Conservation (phyloP, 2,329 filamentous ascomycete genomes). For the Dothistroma pini region DNA sequence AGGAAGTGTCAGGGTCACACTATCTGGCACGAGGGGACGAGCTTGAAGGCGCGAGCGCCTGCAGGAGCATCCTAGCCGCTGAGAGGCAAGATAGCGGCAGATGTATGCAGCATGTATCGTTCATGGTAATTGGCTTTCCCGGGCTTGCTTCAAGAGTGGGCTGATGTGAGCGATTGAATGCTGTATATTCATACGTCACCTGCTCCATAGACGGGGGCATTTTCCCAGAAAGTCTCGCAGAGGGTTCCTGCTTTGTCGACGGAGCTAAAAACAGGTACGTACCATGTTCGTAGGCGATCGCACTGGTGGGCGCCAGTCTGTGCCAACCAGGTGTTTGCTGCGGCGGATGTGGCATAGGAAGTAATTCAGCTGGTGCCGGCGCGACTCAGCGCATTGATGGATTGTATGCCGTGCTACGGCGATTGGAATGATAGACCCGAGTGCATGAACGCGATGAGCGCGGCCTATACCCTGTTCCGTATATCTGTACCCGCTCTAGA, state of each 20-base stretch:
- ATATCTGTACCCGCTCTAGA: not conserved
- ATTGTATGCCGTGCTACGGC: not conserved
- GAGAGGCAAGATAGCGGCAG: not conserved
- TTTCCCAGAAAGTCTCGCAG: not conserved
- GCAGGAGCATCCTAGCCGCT: slow-evolving; percentile 10
- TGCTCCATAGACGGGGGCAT: not conserved
- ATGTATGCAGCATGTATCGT: not conserved
- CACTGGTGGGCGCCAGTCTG: not conserved
- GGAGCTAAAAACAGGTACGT: slow-evolving; percentile 2
- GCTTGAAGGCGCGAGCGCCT: slow-evolving; percentile 8
- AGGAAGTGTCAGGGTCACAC: not conserved
- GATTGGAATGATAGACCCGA: slow-evolving; percentile 2
- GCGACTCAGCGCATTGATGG: not conserved
- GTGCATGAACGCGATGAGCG: not conserved
- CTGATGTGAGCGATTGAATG: not conserved
- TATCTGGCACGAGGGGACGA: not conserved
- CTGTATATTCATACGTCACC: not conserved
- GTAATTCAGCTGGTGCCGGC: not conserved
- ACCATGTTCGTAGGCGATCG: not conserved
- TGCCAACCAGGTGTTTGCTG: not conserved
- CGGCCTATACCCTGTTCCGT: slow-evolving; percentile 1
- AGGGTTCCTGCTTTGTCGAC: slow-evolving; percentile 8
- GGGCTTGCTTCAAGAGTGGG: too few species aligned
- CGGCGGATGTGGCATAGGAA: not conserved
- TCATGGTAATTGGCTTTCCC: not conserved